Conservation (phyloP, 1,284 basidiomycete genomes). For the Ganoderma sinense region DNA sequence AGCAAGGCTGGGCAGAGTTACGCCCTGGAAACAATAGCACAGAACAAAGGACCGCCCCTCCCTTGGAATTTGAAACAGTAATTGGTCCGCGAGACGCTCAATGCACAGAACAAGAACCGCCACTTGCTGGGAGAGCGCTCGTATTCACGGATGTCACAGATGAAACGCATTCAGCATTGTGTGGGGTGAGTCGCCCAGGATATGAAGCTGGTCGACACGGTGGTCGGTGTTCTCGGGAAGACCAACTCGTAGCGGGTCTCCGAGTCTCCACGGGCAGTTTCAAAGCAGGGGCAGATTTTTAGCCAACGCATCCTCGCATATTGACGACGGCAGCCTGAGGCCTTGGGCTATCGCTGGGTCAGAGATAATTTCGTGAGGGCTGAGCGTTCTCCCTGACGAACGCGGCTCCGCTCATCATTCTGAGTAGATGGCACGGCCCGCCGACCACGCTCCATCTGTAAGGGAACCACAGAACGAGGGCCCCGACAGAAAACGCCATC, state of each 20-base stretch:
- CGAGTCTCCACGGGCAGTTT: not conserved
- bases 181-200: not conserved
- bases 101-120: not conserved
- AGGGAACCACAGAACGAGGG: not conserved
- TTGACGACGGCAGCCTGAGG: not conserved
- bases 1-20: not conserved
- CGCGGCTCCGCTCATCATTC: not conserved
- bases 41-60: not conserved
- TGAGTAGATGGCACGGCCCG: not conserved
- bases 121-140: not conserved
- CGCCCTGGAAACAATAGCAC: constrained; percentile 5
- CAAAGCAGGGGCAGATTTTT: not conserved
- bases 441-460: not conserved
- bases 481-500: not conserved
- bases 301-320: not conserved
- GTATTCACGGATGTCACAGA: not conserved
- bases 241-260: not conserved
- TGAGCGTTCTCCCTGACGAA: not conserved
- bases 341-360: not conserved
- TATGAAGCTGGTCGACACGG: not conserved
- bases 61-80: not conserved
- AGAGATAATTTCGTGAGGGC: not conserved
- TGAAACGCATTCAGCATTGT: not conserved
- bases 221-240: not conserved
- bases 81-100: not conserved